A percentile compares a stretch with the other conserved stretches of the same genome.
Conservation (phyloP, 129 eudicot species). For the Chrysanthemum seticuspe region DNA sequence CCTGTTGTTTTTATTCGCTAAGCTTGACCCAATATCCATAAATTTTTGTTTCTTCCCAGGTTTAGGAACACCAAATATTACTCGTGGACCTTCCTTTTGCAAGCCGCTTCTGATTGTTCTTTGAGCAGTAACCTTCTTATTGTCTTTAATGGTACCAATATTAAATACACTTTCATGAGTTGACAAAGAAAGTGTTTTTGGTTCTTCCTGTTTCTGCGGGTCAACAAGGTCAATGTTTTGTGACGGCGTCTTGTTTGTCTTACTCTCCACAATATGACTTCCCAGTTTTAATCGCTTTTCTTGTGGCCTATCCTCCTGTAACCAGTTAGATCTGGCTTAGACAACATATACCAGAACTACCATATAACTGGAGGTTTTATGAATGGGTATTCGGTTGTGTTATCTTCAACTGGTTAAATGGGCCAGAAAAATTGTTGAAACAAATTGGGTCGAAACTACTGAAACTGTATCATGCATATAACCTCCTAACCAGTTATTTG, state of each 20-base stretch:
- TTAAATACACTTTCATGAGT: constrained; percentile 52
- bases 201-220: constrained; percentile 42
- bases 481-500: no score
- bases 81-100: constrained; percentile 73
- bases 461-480: no score
- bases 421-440: not conserved
- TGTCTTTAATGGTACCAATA: constrained; percentile 52
- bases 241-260: constrained; percentile 40
- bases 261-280: constrained; percentile 31
- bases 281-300: constrained; percentile 70
- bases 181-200: constrained; percentile 46
- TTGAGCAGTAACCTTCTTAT: constrained; percentile 42
- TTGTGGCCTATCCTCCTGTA: constrained; percentile 75
- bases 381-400: not conserved
- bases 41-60: constrained; percentile 94
- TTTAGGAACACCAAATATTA: constrained; percentile 84
- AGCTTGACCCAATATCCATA: constrained; percentile 75
- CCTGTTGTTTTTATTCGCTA: constrained; percentile 36
- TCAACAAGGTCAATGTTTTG: constrained; percentile 34
- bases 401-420: not conserved
- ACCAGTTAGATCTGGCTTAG: constrained; percentile 8
- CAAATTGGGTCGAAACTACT: no score
- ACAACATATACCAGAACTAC: constrained; percentile 6
- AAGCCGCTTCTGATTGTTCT: constrained; percentile 58
- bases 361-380: not conserved